A percentile compares a stretch with the other conserved stretches of the same genome.
These are phyloP conservation scores for Tephrocybe sp. DNA, from an alignment of 768 basidiomycete species.

Conservation along the genomic window DNA sequence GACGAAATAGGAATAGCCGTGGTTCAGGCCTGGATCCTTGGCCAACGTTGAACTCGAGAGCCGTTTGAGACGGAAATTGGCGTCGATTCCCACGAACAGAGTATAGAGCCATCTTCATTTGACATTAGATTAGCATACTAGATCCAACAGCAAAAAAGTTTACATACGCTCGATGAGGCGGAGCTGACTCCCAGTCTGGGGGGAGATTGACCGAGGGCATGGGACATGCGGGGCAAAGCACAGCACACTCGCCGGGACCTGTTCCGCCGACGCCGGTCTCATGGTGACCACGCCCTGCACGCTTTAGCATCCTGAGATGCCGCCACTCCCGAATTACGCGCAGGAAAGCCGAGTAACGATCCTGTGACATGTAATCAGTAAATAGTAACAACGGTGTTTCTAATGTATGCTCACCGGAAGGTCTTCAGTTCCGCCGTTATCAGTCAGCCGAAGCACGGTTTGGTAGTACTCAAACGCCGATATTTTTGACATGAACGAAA, in stretches of 20 bases:
- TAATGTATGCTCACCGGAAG: neutral
- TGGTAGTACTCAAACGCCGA: slow-evolving; percentile 21
- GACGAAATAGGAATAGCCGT: slow-evolving; percentile 28
- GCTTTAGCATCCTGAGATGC: slow-evolving; percentile 14
- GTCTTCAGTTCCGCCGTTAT: slow-evolving; percentile 6
- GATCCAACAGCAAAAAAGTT: neutral
- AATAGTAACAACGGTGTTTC: too few relatives aligned
- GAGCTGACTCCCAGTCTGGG: slow-evolving; percentile 15
- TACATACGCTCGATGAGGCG: slow-evolving; percentile 11
- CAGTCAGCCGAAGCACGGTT: slow-evolving; percentile 10
- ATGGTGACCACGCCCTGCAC: slow-evolving; percentile 13
- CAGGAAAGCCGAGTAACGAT: too few relatives aligned
- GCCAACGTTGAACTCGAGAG: slow-evolving; percentile 20
- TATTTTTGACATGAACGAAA: slow-evolving; percentile 20
- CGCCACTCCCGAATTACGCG: slow-evolving; percentile 11
- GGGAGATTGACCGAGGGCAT: slow-evolving; percentile 20
- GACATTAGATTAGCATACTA: too few relatives aligned
- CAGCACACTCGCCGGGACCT: slow-evolving; percentile 17
- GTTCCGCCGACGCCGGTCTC: slow-evolving; percentile 11
- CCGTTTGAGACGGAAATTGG: slow-evolving; percentile 26
- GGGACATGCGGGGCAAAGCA: slow-evolving; percentile 22
- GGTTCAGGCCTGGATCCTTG: slow-evolving; percentile 24
- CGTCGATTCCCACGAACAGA: slow-evolving; percentile 26
- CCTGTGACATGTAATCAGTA: too few relatives aligned
- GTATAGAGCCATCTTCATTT: slow-evolving; percentile 22